A percentile compares a stretch with the other conserved stretches of the same genome.
phyloP scores from a whole-genome alignment of 1,284 basidiomycete genomes.

The Tausonia pullulans region DNA sequence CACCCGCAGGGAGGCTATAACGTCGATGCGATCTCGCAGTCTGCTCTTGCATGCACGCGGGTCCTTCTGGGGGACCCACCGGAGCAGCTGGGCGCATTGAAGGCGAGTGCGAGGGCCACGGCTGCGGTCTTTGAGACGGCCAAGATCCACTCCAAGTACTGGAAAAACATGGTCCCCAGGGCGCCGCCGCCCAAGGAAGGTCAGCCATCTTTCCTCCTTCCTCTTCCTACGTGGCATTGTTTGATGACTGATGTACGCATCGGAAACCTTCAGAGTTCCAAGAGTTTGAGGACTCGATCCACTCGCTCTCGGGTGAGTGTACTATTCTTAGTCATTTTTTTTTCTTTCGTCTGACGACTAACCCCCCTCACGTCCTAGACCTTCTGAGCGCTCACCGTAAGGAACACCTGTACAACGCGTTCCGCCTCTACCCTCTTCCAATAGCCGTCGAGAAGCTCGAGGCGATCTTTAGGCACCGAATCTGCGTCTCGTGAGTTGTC shows the following conservation, averaged over 20 bases:
- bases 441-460: slow-evolving; percentile 42
- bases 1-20: slow-evolving; percentile 79
- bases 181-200: slow-evolving; percentile 1
- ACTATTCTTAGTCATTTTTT: no score
- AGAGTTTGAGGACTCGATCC: slow-evolving; percentile 18
- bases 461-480: slow-evolving; percentile 59
- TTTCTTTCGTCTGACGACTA: no score
- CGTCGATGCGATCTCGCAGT: slow-evolving; percentile 74
- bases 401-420: slow-evolving; percentile 13
- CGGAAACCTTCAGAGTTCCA: slow-evolving; percentile 19
- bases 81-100: slow-evolving; percentile 54
- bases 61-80: slow-evolving; percentile 79
- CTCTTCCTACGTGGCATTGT: neutral
- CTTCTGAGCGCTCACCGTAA: slow-evolving; percentile 3
- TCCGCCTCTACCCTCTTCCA: slow-evolving; percentile 23
- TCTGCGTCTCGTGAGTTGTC: slow-evolving; percentile 65
- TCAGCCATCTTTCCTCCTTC: neutral
- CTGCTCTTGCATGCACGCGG: slow-evolving; percentile 73
- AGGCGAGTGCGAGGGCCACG: slow-evolving; percentile 64
- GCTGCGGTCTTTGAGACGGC: slow-evolving; percentile 81
- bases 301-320: neutral
- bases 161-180: slow-evolving; percentile 56
- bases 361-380: neutral
- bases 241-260: slow-evolving; percentile 16
- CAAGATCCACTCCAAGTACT: slow-evolving; percentile 74